Base-by-base conservation (phyloP, 73 alveolate species). In the Paramecium sexaurelia region DNA sequence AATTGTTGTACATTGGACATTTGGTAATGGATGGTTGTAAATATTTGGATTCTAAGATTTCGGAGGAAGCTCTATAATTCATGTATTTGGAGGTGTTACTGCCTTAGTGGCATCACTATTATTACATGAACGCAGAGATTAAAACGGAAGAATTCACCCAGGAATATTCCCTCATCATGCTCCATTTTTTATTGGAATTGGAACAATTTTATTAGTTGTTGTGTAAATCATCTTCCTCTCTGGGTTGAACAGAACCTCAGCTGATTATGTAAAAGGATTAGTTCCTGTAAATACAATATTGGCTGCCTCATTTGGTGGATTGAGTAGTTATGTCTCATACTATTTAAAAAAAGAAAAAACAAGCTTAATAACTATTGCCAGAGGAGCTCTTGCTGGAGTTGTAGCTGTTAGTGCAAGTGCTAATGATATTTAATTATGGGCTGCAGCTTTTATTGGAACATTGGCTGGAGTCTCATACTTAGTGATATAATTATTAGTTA, bases 11-110 rank as follows among this genome's bases (percentile, higher is more conserved):
- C 75, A 93, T 32, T 91, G 95, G 95, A 85, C 90, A 40, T 71
- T 75, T 86, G 97, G 97, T 1, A 51, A 88, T 1, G 97, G 97
- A 17, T 94, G 95, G 95, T 87, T 94, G 6, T 35, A 19, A 33
- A 5, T 35, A 11, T 35, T 68, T 22, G 95, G 95, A 27, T 94
- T 85, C 84, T 35, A 9, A 8, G 97, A 94, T 33, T 94, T 92
- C 36, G 97, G 95, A 27, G 97, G 97, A 10, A 20, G 94, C 15
- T 91, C 94, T 13, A 57, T 85, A 13, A 92, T 94, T 33, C 97
- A 94, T 66, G 41, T 85, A 11, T 41, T 92, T 15, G 97, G 97
- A 24, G 97, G 97, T 7, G 55, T 71, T 55, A 45, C 93, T 8
- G 97, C 94, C 1, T 56, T 94, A 24, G 92, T 92, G 10, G 95